A percentile compares a stretch with the other conserved stretches of the same genome.
Evolutionary conservation across 768 basidiomycete species (phyloP).

Genomic region (Postia placenta): DNA sequence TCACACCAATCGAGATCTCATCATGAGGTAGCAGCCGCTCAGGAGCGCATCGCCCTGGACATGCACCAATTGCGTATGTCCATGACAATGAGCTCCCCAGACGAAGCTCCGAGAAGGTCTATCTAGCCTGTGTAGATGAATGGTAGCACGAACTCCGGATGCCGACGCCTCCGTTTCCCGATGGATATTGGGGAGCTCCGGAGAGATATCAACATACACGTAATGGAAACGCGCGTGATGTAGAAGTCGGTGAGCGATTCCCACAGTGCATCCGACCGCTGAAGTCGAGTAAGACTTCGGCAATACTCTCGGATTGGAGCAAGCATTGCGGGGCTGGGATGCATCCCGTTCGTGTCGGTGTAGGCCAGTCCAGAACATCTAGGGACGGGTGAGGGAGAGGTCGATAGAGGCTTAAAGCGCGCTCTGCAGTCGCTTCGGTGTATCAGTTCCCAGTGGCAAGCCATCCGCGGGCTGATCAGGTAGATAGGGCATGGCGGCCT

Average conservation of each 20-base stretch:
- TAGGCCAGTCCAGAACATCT: background rate
- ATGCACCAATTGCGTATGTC: too few species aligned
- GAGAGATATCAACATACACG: background rate
- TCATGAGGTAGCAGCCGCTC: background rate
- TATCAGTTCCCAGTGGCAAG: background rate
- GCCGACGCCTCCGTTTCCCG: too few species aligned
- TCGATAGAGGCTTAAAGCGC: background rate
- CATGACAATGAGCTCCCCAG: too few species aligned
- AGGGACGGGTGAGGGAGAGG: background rate
- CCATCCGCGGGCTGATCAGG: background rate
- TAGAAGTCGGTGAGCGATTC: background rate
- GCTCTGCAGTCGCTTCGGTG: background rate
- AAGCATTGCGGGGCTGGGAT: background rate
- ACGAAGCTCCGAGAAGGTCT: background rate
- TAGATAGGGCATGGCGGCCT: background rate
- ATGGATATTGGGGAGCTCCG: background rate
- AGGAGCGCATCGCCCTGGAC: too few species aligned
- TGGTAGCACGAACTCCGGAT: background rate
- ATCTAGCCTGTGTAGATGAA: background rate
- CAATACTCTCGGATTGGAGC: background rate
- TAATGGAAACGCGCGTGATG: background rate
- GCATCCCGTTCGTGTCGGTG: background rate
- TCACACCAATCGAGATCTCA: background rate
- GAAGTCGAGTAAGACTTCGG: background rate
- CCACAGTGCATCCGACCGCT: background rate